Evolutionary conservation across 768 basidiomycete genomes (phyloP).

Genomic region (Austroboletus eburneus): DNA sequence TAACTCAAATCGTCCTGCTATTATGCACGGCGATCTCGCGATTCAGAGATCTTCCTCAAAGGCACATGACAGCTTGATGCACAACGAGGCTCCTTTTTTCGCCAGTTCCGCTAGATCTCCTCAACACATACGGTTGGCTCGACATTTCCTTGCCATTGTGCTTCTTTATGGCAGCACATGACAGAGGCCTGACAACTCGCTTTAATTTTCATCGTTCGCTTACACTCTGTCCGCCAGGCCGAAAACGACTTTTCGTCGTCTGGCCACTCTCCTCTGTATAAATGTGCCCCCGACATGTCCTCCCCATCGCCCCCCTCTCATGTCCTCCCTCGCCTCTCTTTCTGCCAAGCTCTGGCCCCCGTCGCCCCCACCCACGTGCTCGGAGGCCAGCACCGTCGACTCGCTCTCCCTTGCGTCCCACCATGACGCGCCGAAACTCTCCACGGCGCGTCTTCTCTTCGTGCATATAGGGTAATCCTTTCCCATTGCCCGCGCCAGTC

Average conservation of each 20-base stretch:
- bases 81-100: slow-evolving; percentile 14
- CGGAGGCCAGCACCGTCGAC: slow-evolving; percentile 23
- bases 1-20: slow-evolving; percentile 21
- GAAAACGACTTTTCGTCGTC: slow-evolving; percentile 16
- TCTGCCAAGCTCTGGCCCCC: slow-evolving; percentile 7
- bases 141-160: slow-evolving; percentile 12
- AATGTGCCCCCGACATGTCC: slow-evolving; percentile 15
- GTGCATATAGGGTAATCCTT: slow-evolving; percentile 63
- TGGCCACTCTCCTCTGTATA: slow-evolving; percentile 23
- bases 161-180: slow-evolving; percentile 30
- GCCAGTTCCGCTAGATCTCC: slow-evolving; percentile 13
- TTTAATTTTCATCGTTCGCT: slow-evolving; percentile 25
- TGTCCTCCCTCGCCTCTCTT: slow-evolving; percentile 14
- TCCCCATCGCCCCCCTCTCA: slow-evolving; percentile 8
- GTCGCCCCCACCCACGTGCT: slow-evolving; percentile 8
- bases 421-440: slow-evolving; percentile 32
- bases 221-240: slow-evolving; percentile 15
- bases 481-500: slow-evolving; percentile 1
- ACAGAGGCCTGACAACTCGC: slow-evolving; percentile 26
- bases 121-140: slow-evolving; percentile 13
- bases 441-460: slow-evolving; percentile 53
- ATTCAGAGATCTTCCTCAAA: slow-evolving; percentile 23
- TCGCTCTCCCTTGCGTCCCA: slow-evolving; percentile 22
- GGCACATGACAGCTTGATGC: slow-evolving; percentile 11
- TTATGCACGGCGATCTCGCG: slow-evolving; percentile 28